Percentiles rank a stretch among this genome's conserved stretches.
phyloP scores from a whole-genome alignment of 495 filamentous ascomycete species.

The Aspergillus indologenus region DNA sequence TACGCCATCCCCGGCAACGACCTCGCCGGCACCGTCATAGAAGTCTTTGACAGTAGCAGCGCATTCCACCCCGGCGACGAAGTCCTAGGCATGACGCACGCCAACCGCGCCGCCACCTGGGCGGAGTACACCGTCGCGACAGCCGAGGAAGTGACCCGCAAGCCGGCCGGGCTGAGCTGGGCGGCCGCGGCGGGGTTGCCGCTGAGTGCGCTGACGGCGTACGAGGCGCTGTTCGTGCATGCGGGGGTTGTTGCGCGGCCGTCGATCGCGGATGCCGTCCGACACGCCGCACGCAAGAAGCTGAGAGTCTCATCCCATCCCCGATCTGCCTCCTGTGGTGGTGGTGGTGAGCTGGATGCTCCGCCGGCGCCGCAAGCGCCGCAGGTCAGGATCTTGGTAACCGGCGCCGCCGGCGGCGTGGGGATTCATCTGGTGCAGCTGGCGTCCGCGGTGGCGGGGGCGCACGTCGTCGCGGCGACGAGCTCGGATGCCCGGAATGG shows the following conservation, averaged over 20 bases:
- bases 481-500: constrained; percentile 30
- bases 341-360: too few species aligned
- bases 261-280: too few species aligned
- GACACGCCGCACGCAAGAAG: too few species aligned
- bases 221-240: constrained; percentile 33
- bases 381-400: constrained; percentile 29
- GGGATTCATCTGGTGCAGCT: constrained; percentile 37
- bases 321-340: too few species aligned
- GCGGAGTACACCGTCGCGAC: constrained; percentile 30
- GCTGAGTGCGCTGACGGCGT: constrained; percentile 34
- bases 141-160: constrained; percentile 26
- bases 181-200: constrained; percentile 30
- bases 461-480: constrained; percentile 27
- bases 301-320: too few species aligned
- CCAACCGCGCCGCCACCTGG: constrained; percentile 26
- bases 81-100: constrained; percentile 32
- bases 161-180: constrained; percentile 22
- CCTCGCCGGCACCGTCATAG: constrained; percentile 41
- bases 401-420: constrained; percentile 34
- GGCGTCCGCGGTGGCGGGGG: constrained; percentile 22
- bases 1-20: constrained; percentile 41
- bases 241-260: constrained; percentile 19
- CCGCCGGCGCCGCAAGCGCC: too few species aligned
- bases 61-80: constrained; percentile 30
- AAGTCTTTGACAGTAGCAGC: constrained; percentile 11